These are phyloP conservation scores for Lentinula novae-zelandiae DNA, from an alignment of 1,284 basidiomycete genomes.

Conservation along the genomic window DNA sequence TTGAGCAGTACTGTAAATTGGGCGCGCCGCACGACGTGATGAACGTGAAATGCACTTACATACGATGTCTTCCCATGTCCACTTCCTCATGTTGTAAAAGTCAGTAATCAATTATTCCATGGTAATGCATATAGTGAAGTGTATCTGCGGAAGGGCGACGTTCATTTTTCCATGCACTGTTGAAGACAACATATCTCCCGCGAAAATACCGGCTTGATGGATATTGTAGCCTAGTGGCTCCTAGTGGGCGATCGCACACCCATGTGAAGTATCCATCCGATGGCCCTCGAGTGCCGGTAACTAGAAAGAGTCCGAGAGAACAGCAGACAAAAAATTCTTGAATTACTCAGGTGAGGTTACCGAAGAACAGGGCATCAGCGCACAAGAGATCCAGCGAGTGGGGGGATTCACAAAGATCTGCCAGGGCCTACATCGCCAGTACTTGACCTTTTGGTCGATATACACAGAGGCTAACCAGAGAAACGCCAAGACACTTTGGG, in stretches of 20 bases:
- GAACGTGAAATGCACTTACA: not conserved
- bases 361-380: not conserved
- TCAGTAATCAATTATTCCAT: not conserved
- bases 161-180: not conserved
- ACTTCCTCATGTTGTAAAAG: not conserved
- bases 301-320: not conserved
- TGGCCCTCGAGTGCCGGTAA: not conserved
- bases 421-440: slow-evolving; percentile 9
- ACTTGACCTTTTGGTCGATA: not conserved
- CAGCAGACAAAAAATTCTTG: not conserved
- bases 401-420: slow-evolving; percentile 11
- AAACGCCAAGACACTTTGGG: not conserved
- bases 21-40: not conserved
- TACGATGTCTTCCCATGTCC: not conserved
- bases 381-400: slow-evolving; percentile 14
- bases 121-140: not conserved
- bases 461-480: not conserved
- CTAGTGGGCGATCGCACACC: not conserved
- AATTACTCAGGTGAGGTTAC: not conserved
- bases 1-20: not conserved
- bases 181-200: not conserved
- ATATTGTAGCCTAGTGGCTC: not conserved
- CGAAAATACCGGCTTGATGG: not conserved
- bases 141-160: not conserved
- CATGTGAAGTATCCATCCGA: not conserved